phyloP scores from a whole-genome alignment of 2,329 filamentous ascomycete genomes.

The Cercospora canescens region DNA sequence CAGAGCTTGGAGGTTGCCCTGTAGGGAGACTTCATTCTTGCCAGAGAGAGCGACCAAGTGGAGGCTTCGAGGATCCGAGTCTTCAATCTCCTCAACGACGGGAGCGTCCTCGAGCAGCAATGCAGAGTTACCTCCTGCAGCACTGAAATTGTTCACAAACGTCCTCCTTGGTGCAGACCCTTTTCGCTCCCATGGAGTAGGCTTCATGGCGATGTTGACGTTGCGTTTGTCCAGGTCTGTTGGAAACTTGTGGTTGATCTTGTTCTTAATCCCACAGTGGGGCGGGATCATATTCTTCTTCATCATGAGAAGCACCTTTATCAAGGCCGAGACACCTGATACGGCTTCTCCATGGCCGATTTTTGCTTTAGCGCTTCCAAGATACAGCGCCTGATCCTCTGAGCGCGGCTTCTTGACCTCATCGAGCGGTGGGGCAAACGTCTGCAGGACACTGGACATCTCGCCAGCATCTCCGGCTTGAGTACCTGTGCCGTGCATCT shows the following conservation, averaged over 20 bases:
- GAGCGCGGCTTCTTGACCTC: too few species aligned
- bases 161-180: constrained; percentile 50
- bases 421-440: constrained; percentile 63
- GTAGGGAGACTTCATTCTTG: constrained; percentile 54
- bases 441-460: constrained; percentile 71
- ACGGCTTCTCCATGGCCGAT: constrained; percentile 57
- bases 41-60: constrained; percentile 47
- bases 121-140: constrained; percentile 56
- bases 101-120: constrained; percentile 55
- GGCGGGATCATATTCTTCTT: constrained; percentile 55
- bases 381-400: constrained; percentile 53
- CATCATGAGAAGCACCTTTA: constrained; percentile 57
- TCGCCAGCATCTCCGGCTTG: constrained; percentile 82
- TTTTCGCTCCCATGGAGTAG: constrained; percentile 50
- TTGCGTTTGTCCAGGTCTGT: constrained; percentile 54
- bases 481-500: constrained; percentile 88
- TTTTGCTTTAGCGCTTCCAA: constrained; percentile 58
- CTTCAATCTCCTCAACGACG: too few species aligned
- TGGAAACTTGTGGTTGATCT: constrained; percentile 57
- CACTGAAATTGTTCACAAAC: constrained; percentile 57
- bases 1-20: constrained; percentile 52
- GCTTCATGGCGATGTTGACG: constrained; percentile 51
- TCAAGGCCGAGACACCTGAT: constrained; percentile 55
- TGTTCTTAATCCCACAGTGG: constrained; percentile 57
- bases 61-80: constrained; percentile 42